phyloP scores from a whole-genome alignment of 2,329 filamentous ascomycete genomes.

The Colletotrichum camelliae region DNA sequence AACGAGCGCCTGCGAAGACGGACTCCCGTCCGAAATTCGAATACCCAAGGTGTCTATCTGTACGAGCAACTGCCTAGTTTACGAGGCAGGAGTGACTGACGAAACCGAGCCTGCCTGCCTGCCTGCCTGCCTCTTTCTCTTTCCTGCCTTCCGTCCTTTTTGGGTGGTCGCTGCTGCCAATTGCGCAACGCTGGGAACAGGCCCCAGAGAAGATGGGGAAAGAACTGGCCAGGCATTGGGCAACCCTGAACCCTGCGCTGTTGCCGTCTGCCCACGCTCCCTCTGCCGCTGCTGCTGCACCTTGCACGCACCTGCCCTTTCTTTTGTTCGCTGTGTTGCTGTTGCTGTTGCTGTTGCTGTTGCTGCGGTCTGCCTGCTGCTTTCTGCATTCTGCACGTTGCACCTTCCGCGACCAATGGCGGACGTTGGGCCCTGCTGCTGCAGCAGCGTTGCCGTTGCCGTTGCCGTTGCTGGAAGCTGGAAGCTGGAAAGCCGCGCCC shows the following conservation, averaged over 20 bases:
- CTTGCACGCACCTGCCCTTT: not conserved
- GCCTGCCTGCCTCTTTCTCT: not conserved
- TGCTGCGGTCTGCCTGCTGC: not conserved
- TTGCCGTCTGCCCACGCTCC: not conserved
- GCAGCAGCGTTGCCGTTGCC: not conserved
- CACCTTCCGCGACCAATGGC: not conserved
- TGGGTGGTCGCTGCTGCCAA: not conserved
- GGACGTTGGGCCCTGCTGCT: not conserved
- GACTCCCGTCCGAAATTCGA: not conserved
- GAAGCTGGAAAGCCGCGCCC: not conserved
- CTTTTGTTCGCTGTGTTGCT: not conserved
- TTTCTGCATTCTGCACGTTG: not conserved
- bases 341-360: not conserved
- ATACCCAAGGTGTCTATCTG: not conserved
- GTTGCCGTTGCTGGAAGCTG: not conserved
- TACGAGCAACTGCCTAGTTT: not conserved
- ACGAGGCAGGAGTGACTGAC: not conserved
- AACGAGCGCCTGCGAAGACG: not conserved
- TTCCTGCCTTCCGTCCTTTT: not conserved
- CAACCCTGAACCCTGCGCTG: conserved; percentile 7
- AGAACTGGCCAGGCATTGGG: not conserved
- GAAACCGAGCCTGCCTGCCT: not conserved
- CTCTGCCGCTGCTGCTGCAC: not conserved
- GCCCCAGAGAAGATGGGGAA: not conserved
- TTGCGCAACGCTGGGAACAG: not conserved